A percentile compares a stretch with the other conserved stretches of the same genome.
phyloP scores from a whole-genome alignment of 306 rosid species.

The Castanea crenata region DNA sequence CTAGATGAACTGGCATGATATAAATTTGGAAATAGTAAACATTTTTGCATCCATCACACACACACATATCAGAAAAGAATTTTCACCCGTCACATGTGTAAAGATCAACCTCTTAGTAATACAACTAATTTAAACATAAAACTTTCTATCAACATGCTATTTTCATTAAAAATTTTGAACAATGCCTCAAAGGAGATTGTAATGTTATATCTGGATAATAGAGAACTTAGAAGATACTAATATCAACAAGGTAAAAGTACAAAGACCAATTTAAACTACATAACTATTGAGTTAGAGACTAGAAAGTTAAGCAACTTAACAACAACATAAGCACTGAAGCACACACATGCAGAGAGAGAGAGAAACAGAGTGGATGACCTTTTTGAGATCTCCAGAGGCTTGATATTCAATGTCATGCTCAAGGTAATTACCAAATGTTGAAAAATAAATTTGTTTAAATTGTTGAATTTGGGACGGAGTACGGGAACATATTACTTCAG shows the following conservation, averaged over 20 bases:
- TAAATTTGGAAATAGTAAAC: not conserved
- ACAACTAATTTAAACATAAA: not conserved
- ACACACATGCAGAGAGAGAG: too few species aligned
- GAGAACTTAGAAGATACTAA: not conserved
- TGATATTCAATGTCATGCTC: constrained; percentile 27
- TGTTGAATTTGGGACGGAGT: constrained; percentile 44
- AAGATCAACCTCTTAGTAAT: not conserved
- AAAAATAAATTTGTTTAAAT: constrained; percentile 32
- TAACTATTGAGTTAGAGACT: not conserved
- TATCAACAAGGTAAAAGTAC: not conserved
- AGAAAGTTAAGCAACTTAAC: not conserved
- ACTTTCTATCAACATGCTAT: not conserved
- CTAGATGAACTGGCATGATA: not conserved
- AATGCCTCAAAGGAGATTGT: not conserved
- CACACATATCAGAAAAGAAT: not conserved
- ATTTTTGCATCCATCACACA: not conserved
- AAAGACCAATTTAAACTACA: not conserved
- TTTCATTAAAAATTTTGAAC: not conserved
- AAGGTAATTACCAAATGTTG: constrained; percentile 19
- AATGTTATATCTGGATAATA: not conserved
- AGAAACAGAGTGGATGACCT: constrained; percentile 8
- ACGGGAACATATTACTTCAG: constrained; percentile 45
- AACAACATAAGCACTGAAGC: too few species aligned
- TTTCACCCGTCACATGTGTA: too few species aligned
- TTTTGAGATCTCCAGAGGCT: constrained; percentile 35